Evolutionary conservation across 805 yeast species (phyloP), one percentile per base, ranked within the genome.

Genomic region (Kregervanrija pseudodelftensis): DNA sequence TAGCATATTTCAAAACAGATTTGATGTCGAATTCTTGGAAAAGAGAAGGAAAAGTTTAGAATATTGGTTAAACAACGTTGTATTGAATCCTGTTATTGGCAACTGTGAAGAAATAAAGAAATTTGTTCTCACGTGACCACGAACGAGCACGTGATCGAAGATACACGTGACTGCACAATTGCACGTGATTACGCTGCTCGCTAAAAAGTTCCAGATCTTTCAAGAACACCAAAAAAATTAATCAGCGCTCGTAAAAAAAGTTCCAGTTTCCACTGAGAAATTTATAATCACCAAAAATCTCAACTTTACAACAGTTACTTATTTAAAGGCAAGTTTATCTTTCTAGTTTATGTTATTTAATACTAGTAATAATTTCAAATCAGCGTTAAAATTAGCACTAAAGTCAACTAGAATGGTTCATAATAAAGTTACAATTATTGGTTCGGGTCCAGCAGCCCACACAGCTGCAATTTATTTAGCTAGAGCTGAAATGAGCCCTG

Each of bases 401-500:
- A 46, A 40, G 30, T 32, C 43, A 16, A 43, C 36, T 34, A 51
- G 75, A 77, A 83, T 83, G 90, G 84, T 77, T 59, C 95, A 85
- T 66, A 79, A 86, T 70, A 79, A 74, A 72, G 95, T 85, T 49
- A 85, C 93, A 31, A 84, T 87, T 59, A 81, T 87, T 49, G 98
- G 99, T 38, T 90, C 97, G 44, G 99, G 99, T 57, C 99, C 99
- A 46, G 99, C 99, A 46, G 99, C 97, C 45, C 96, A 93, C 76
- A 93, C 99, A 37, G 99, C 99, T 42, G 99, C 99, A 53, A 87
- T 93, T 66, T 93, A 93, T 68, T 74, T 93, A 44, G 83, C 98
- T 30, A 83, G 99, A 68, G 99, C 99, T 37, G 99, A 93, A 74
- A 79, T 89, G 62, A 82, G 85, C 68, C 97, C 99, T 17, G 81